Percentiles rank a stretch among this genome's conserved stretches.
Evolutionary conservation across 345 rosid species (phyloP).

Genomic region (Anacardium occidentale): DNA sequence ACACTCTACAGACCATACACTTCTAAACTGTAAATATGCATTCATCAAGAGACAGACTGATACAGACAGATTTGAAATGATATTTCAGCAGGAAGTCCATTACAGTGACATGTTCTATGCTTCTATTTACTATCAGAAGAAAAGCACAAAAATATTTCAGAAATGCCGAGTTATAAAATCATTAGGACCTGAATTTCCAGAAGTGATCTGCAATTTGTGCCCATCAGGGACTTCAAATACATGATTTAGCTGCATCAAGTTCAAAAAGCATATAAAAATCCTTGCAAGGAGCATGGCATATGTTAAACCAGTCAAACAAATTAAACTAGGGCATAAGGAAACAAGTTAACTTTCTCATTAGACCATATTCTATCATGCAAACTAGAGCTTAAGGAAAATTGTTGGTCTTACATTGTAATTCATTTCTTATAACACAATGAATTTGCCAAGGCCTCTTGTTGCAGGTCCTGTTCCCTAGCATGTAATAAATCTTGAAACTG

Average conservation of each 20-base stretch:
- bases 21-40: neutral
- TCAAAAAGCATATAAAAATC: neutral
- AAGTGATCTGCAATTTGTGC: slow-evolving; percentile 60
- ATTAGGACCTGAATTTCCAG: slow-evolving; percentile 55
- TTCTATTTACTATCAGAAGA: neutral
- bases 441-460: neutral
- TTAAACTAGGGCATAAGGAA: neutral
- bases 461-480: slow-evolving; percentile 1
- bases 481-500: neutral
- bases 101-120: neutral
- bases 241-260: slow-evolving; percentile 65
- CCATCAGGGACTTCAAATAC: slow-evolving; percentile 86
- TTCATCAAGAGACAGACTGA: neutral
- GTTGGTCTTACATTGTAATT: neutral
- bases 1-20: neutral
- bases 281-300: neutral
- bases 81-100: neutral
- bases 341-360: neutral
- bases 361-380: neutral
- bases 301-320: neutral
- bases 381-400: neutral
- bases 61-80: neutral
- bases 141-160: neutral
- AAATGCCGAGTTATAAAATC: slow-evolving; percentile 2
- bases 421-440: neutral